Conservation (phyloP, 345 rosid species). For the Diplotaxis tenuifolia region DNA sequence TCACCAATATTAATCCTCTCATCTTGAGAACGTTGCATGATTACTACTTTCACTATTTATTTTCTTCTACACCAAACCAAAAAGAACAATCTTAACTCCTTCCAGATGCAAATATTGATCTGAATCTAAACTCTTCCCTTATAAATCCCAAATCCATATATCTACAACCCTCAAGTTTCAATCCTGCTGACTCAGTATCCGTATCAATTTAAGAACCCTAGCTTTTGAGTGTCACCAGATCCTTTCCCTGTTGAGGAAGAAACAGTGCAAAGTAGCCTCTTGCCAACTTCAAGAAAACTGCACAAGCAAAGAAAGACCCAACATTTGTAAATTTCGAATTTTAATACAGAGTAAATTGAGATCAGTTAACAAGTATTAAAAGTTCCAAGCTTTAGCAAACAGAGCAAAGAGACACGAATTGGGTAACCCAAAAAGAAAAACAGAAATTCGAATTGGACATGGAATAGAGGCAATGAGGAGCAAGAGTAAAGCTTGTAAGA, state of each 20-base stretch:
- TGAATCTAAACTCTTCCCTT: neutral
- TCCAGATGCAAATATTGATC: neutral
- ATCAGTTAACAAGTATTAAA: slow-evolving; percentile 45
- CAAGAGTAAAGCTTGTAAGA: slow-evolving; percentile 41
- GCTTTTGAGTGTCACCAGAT: slow-evolving; percentile 40
- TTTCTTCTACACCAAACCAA: neutral
- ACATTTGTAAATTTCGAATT: slow-evolving; percentile 38
- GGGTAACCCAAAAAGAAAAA: slow-evolving; percentile 2
- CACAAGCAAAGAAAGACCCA: slow-evolving; percentile 41
- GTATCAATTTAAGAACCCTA: slow-evolving; percentile 57
- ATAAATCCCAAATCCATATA: slow-evolving; percentile 45
- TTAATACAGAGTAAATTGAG: slow-evolving; percentile 45
- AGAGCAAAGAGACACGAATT: slow-evolving; percentile 44
- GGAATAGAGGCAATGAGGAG: slow-evolving; percentile 40
- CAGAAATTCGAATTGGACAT: slow-evolving; percentile 26
- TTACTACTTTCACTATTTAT: too few relatives aligned
- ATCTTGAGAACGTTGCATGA: slow-evolving; percentile 83
- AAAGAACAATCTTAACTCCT: slow-evolving; percentile 23
- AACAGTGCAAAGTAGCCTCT: slow-evolving; percentile 21
- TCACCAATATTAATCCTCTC: slow-evolving; percentile 81
- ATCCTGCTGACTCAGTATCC: slow-evolving; percentile 24
- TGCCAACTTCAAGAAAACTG: slow-evolving; percentile 45
- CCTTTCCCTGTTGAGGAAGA: slow-evolving; percentile 24
- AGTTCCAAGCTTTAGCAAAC: slow-evolving; percentile 46
- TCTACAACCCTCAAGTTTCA: slow-evolving; percentile 36